Percentiles rank a stretch among this genome's conserved stretches.
Evolutionary conservation across 805 yeast genomes (phyloP).

Genomic region (Candida koratica): DNA sequence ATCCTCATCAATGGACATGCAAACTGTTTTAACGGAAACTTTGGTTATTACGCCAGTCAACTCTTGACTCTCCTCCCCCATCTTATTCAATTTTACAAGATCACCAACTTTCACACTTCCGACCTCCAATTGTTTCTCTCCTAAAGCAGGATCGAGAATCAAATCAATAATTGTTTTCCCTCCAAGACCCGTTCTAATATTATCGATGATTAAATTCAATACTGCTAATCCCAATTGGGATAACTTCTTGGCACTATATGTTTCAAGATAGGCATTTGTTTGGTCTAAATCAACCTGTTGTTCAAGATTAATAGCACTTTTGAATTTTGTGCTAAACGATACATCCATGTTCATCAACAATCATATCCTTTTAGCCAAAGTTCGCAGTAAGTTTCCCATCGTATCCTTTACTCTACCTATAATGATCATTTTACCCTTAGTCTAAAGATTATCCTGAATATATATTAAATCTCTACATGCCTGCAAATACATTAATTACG

Average conservation of each 20-base stretch:
- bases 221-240: constrained; percentile 73
- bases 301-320: constrained; percentile 34
- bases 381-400: neutral
- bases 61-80: constrained; percentile 25
- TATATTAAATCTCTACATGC: too few relatives aligned
- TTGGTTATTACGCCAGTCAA: constrained; percentile 67
- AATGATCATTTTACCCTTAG: too few relatives aligned
- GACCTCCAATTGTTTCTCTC: constrained; percentile 29
- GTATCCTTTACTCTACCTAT: neutral
- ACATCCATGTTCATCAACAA: constrained; percentile 3
- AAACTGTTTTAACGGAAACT: constrained; percentile 44
- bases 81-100: constrained; percentile 58
- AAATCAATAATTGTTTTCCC: constrained; percentile 71
- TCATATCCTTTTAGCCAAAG: constrained; percentile 3
- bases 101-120: constrained; percentile 72
- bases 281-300: constrained; percentile 33
- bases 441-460: too few relatives aligned
- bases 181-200: constrained; percentile 71
- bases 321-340: constrained; percentile 17
- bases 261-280: constrained; percentile 29
- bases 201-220: constrained; percentile 56
- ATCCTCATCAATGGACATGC: constrained; percentile 59
- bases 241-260: constrained; percentile 57
- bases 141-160: constrained; percentile 47
- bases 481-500: too few relatives aligned